Evolutionary conservation across 73 alveolate genomes (phyloP).

Genomic region (Breviolum minutum): DNA sequence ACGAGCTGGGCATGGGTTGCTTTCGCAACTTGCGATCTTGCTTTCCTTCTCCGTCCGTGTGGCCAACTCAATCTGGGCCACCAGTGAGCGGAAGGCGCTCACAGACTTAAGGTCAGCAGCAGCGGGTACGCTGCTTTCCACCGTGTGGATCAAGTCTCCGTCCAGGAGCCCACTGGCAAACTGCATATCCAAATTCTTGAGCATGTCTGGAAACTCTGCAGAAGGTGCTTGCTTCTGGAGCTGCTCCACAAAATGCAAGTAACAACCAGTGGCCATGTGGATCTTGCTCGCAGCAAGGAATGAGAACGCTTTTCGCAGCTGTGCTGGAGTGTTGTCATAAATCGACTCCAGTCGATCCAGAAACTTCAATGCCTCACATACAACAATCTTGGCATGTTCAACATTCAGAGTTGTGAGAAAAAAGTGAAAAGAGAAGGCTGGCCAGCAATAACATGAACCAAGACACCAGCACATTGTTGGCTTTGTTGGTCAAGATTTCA

Average conservation of each 20-base stretch:
- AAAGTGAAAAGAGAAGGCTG: no score
- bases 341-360: not conserved
- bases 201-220: not conserved
- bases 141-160: not conserved
- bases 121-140: not conserved
- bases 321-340: constrained; percentile 12
- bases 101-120: not conserved
- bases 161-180: not conserved
- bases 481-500: not conserved
- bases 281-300: not conserved
- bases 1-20: not conserved
- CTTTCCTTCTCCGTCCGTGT: not conserved
- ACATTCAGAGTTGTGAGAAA: not conserved
- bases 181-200: not conserved
- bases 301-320: not conserved
- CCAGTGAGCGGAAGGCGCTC: no score
- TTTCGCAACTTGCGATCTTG: not conserved
- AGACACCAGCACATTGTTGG: not conserved
- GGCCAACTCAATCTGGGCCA: not conserved
- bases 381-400: not conserved
- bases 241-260: not conserved
- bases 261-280: not conserved
- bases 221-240: not conserved
- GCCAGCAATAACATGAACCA: no score
- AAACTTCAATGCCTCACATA: not conserved